Evolutionary conservation across 495 filamentous ascomycete genomes (phyloP), one percentile per base, ranked within the genome.

Genomic region (Elasticomyces elasticus): DNA sequence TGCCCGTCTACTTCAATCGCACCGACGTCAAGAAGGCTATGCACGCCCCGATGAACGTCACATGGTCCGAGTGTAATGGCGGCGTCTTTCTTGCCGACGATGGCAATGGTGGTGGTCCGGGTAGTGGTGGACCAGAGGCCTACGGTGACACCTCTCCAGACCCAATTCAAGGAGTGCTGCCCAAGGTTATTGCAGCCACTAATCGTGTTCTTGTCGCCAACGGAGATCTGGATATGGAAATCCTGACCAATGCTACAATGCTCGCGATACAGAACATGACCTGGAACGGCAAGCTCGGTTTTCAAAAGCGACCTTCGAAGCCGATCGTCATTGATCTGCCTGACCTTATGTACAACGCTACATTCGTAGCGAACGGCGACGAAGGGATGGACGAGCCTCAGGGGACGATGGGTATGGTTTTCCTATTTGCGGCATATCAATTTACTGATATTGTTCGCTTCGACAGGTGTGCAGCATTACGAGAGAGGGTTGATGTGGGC

Each of bases 11-110:
- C 72, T 89, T 90, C 72, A 84, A 90, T 67, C 75, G 82, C 15
- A 72, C 73, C 4, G 85, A 87, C 55, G 86, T 91, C 6, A 81
- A 89, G 48, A 66, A 72, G 10, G 83, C 82, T n/a, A 79, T 88
- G 51, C 78, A 89, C 58, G 81, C 80, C 13, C 84, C 84, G 4
- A 40, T 40, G 0, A 51, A 65, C 17, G 45, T 62, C 10, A 67
- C 76, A 30, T 89, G 84, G 76, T 65, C 66, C 19, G 72, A 76
- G 49, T 91, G 86, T 64, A 40, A 61, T 73, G 2, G 35, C 25
- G 17, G 26, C 17, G 62, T 64, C 12, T 64, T 66, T 31, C 42
- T 55, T 17, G 35, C 35, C 3, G 35, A 11, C 53, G 48, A n/a
- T 33, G 19, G 25, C 25, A 49, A 49, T 2, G 19, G 30, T 22